These are phyloP conservation scores for Artemisia argyi DNA, from an alignment of 129 eudicot species.

Conservation along the genomic window DNA sequence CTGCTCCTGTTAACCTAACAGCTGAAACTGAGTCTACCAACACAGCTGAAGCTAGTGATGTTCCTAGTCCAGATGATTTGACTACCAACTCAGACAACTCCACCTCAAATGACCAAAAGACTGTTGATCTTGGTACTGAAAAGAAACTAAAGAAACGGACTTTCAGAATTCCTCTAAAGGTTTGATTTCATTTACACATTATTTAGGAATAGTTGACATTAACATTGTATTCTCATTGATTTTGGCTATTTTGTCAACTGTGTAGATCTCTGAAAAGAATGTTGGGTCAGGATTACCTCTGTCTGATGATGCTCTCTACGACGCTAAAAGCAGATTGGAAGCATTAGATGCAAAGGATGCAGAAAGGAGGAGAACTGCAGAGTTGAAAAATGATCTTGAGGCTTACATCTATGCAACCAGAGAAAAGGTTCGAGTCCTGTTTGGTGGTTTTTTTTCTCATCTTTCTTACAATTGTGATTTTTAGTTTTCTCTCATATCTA, in stretches of 20 bases:
- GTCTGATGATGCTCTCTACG: slow-evolving; percentile 65
- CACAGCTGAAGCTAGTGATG: slow-evolving; percentile 51
- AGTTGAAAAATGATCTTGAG: slow-evolving; percentile 88
- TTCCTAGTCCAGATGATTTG: slow-evolving; percentile 41
- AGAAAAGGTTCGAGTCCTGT: slow-evolving; percentile 60
- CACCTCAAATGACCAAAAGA: slow-evolving; percentile 40
- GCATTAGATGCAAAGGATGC: slow-evolving; percentile 86
- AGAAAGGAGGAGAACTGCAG: slow-evolving; percentile 92
- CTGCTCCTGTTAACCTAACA: slow-evolving; percentile 58
- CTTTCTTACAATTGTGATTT: slow-evolving; percentile 1
- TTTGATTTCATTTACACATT: slow-evolving; percentile 8
- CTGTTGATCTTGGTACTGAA: slow-evolving; percentile 61
- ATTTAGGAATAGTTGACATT: neutral
- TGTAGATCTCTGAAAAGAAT: slow-evolving; percentile 75
- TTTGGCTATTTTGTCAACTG: slow-evolving; percentile 20
- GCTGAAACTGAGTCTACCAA: slow-evolving; percentile 47
- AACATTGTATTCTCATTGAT: slow-evolving; percentile 4
- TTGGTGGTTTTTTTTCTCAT: neutral
- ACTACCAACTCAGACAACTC: slow-evolving; percentile 38
- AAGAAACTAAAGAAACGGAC: slow-evolving; percentile 95
- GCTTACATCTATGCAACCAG: slow-evolving; percentile 87
- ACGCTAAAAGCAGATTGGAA: slow-evolving; percentile 63
- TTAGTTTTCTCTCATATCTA: slow-evolving; percentile 20
- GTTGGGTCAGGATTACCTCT: slow-evolving; percentile 66
- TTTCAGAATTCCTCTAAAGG: slow-evolving; percentile 90